phyloP scores from a whole-genome alignment of 2,329 filamentous ascomycete species.

The Alternaria solani region DNA sequence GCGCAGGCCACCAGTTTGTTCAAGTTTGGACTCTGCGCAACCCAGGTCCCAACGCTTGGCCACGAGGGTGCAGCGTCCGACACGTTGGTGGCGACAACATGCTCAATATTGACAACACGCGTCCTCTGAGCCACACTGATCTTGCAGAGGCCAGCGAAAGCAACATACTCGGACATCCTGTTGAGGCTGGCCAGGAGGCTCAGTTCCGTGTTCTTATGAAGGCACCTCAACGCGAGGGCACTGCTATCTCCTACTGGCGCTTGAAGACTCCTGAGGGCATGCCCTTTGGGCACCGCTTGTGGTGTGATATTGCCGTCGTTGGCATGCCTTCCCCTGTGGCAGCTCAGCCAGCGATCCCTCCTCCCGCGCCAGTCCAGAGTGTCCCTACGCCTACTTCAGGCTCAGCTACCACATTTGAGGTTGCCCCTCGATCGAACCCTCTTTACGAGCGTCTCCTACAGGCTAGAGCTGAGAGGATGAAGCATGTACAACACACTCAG shows the following conservation, averaged over 20 bases:
- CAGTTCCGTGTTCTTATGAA: conserved; percentile 86
- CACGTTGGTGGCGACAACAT: conserved; percentile 96
- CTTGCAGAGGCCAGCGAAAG: conserved; percentile 83
- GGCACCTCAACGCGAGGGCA: conserved; percentile 77
- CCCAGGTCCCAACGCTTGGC: conserved; percentile 80
- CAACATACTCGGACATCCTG: conserved; percentile 72
- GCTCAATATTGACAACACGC: conserved; percentile 84
- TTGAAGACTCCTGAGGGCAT: conserved; percentile 80
- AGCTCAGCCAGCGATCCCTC: not conserved
- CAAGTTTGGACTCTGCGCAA: conserved; percentile 95
- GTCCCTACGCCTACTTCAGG: conserved; percentile 14
- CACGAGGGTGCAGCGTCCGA: conserved; percentile 85
- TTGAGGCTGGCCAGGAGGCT: conserved; percentile 77
- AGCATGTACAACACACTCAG: conserved; percentile 27
- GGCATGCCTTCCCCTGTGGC: conserved; percentile 19
- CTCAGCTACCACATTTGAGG: conserved; percentile 20
- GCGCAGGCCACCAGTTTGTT: conserved; percentile 77
- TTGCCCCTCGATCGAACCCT: conserved; percentile 25
- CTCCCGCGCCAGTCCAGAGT: not conserved
- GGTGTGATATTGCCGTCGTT: conserved; percentile 86
- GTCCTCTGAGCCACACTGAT: conserved; percentile 78
- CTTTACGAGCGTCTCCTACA: conserved; percentile 38
- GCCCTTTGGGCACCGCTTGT: conserved; percentile 91
- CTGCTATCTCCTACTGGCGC: conserved; percentile 95
- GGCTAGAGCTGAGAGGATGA: conserved; percentile 35